Percentiles rank a stretch among this genome's conserved stretches.
Evolutionary conservation across 148 eudicot genomes (phyloP).

Genomic region (Rhododendron henanense): DNA sequence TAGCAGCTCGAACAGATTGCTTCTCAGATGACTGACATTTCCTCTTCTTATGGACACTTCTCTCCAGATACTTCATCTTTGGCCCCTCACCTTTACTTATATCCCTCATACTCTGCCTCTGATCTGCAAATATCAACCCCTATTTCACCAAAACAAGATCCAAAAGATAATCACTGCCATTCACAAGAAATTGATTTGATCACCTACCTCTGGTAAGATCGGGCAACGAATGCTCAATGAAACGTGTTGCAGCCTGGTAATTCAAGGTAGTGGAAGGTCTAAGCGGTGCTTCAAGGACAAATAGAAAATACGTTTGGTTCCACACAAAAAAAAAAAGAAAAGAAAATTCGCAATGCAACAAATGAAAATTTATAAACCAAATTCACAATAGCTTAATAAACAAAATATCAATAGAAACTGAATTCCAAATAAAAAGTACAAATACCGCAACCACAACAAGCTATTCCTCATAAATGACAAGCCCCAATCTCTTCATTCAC

Average conservation of each 20-base stretch:
- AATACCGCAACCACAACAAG: background rate
- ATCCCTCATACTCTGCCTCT: conserved; percentile 74
- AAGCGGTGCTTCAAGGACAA: conserved; percentile 61
- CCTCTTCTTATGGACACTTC: conserved; percentile 67
- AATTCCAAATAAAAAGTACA: background rate
- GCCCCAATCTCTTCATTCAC: background rate
- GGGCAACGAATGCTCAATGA: conserved; percentile 90
- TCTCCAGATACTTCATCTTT: conserved; percentile 46
- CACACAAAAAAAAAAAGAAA: background rate
- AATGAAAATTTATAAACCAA: background rate
- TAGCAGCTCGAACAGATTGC: conserved; percentile 73
- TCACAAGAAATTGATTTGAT: conserved; percentile 4
- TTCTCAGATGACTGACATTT: conserved; percentile 55
- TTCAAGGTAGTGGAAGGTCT: conserved; percentile 66
- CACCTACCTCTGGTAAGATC: conserved; percentile 73
- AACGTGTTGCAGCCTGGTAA: conserved; percentile 72
- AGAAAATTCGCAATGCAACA: background rate
- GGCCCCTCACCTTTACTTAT: conserved; percentile 52
- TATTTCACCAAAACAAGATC: background rate
- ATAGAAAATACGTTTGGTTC: background rate
- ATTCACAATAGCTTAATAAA: background rate
- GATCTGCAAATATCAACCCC: conserved; percentile 50
- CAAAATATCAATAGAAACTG: background rate
- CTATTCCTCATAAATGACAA: background rate
- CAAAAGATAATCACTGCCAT: background rate